Base-by-base conservation (phyloP, 2,329 filamentous ascomycete genomes). In the Aspergillus spinulosporus region DNA sequence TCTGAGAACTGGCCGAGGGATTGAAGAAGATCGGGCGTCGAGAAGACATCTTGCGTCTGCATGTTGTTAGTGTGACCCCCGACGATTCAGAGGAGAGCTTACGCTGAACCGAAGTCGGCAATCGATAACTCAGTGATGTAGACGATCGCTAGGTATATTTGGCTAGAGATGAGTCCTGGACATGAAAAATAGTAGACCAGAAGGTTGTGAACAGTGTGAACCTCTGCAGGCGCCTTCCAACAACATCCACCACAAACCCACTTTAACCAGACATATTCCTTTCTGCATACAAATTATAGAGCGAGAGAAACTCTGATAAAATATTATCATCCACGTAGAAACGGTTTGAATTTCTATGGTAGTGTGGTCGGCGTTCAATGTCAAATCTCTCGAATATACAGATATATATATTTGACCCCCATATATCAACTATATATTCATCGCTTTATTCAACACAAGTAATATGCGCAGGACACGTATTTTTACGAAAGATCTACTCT, bases 1-100 rank as follows among this genome's bases (percentile, higher is more conserved):
- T 21, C 56, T 54, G 7, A 61, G 54, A 2, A 62, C 58, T 9
- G 55, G 43, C 40, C 59, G 29, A 34, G 29, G 44, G 57, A 56
- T 71, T 72, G 55, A 66, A 52, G 55, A 67, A 69, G 39, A 72
- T 66, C 3, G 64, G 58, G 11, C 66, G 60, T 4, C 64, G 64
- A 6, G 64, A 62, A 1, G 49, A 32, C 56, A 57, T 59, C 5
- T 21, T 21, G 21, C 21, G 40, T 44, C 21, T 21, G 21, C 21
- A 21, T n/a, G 21, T 42, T 12, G 34, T 4, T 37, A 37, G 34
- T 11, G 34, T 12, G 21, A 21, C 21, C 21, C 21, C 21, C 21
- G 21, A 21, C 21, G 21, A 21, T 21, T 21, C 21, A 21, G 21
- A 21, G 21, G 21, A 21, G 21, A 21, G 34, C 8, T 37, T 8